Conservation (phyloP, 225 moss, liverwort and hornwort species). For the Asterella californica region DNA sequence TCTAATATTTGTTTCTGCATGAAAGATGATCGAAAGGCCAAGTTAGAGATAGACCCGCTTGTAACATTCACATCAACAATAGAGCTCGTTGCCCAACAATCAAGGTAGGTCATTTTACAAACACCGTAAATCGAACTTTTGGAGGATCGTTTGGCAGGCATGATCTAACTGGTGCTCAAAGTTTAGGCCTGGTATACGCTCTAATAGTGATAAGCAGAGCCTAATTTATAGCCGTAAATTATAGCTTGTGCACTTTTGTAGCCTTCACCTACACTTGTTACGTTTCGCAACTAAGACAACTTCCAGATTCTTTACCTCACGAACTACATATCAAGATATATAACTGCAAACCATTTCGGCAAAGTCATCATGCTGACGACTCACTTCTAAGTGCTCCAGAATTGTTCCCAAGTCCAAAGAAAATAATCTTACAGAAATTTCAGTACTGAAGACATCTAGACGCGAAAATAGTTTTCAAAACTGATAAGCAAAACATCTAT, state of each 20-base stretch:
- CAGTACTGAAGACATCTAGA: too few relatives aligned
- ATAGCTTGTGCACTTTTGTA: not conserved
- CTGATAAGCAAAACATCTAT: not conserved
- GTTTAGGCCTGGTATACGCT: not conserved
- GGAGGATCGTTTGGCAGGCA: not conserved
- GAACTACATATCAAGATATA: not conserved
- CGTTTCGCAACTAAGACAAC: too few relatives aligned
- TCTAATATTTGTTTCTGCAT: not conserved
- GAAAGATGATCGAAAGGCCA: not conserved
- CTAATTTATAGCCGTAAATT: too few relatives aligned
- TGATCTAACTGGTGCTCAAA: not conserved
- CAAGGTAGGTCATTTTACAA: not conserved
- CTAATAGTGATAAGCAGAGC: not conserved
- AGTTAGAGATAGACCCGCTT: not conserved
- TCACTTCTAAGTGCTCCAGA: not conserved
- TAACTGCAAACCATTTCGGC: not conserved
- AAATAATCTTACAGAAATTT: not conserved
- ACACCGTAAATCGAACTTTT: not conserved
- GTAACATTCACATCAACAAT: not conserved
- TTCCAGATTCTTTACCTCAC: too few relatives aligned
- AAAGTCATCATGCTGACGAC: not conserved
- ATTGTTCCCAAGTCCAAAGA: not conserved
- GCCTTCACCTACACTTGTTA: not conserved
- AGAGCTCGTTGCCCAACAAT: not conserved
- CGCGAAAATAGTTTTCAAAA: not conserved